Evolutionary conservation across 1,284 basidiomycete species (phyloP), one percentile per base, ranked within the genome.

Genomic region (Marasmius fiardii): DNA sequence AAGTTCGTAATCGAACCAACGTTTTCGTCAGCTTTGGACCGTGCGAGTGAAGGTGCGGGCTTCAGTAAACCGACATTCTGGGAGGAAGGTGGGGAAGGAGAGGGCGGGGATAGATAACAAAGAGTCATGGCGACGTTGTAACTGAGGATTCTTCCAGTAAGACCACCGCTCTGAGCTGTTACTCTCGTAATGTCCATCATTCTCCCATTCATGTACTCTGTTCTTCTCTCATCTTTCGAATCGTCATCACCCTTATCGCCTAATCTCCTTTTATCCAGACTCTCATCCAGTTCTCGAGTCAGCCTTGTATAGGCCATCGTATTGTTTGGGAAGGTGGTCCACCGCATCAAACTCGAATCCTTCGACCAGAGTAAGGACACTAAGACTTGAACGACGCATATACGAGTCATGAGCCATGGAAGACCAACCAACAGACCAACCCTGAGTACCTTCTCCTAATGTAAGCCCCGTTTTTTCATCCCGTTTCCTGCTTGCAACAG

Each of bases 261-360:
- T 2, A 41, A 20, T 16, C 39, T 41, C 39, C n/a, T 41, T 16
- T 41, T 16, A 2, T 41, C 28, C 28, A 31, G 28, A 39, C 48
- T 55, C 8, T 59, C 60, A 5, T 61, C 50, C n/a, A 57, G 60
- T 49, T 77, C 74, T 20, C 83, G 81, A 55, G 74, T 82, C 37
- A 62, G 24, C 76, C 76, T 54, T 79, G 77, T 37, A 78, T 79
- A 67, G 90, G 88, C 0, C 88, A 59, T 91, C 88, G 56, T 84
- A 88, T 60, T 80, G 75, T 52, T 82, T 76, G 43, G 90, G 89
- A 1, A 92, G 77, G 6, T 80, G 75, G 8, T 80, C 77, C 55
- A 91, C 82, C 45, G 93, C 81, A 61, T 91, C 81, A 23, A 92
- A 73, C 2, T 79, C 79, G 33, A 93, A 78, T 67, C 89, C 88